Percentiles rank a stretch among this genome's conserved stretches.
phyloP scores from a whole-genome alignment of 768 basidiomycete genomes.

The Austroboletus eburneus region DNA sequence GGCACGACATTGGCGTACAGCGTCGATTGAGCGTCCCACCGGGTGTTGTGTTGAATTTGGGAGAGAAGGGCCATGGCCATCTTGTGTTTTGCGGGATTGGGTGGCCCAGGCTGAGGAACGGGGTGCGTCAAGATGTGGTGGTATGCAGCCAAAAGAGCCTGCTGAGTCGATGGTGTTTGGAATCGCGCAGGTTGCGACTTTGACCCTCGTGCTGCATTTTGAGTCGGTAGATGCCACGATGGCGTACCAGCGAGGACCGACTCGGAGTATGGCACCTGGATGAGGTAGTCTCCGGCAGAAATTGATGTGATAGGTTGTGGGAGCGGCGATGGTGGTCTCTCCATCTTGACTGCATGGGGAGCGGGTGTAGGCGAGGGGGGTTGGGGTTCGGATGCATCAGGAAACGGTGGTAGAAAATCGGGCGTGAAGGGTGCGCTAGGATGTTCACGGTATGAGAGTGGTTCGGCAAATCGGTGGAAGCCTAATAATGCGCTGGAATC shows the following conservation, averaged over 20 bases:
- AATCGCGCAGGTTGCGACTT: conserved; percentile 27
- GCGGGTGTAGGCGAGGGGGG: conserved; percentile 39
- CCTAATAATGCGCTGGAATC: conserved; percentile 7
- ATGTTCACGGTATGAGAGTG: conserved; percentile 30
- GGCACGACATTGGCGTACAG: conserved; percentile 57
- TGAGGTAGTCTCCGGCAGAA: conserved; percentile 61
- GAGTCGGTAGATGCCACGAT: conserved; percentile 66
- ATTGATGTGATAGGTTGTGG: conserved; percentile 40
- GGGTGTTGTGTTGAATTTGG: conserved; percentile 50
- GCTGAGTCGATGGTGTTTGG: conserved; percentile 56
- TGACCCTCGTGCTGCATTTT: conserved; percentile 20
- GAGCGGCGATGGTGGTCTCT: conserved; percentile 37
- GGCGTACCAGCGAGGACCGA: conserved; percentile 63
- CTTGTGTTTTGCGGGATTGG: conserved; percentile 65
- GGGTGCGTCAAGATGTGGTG: conserved; percentile 77
- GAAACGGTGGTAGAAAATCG: conserved; percentile 34
- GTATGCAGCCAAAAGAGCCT: conserved; percentile 62
- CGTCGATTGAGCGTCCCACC: conserved; percentile 69
- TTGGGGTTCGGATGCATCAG: conserved; percentile 24
- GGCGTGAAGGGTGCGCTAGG: conserved; percentile 29
- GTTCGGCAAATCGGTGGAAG: conserved; percentile 22
- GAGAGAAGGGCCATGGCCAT: conserved; percentile 69
- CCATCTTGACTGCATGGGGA: conserved; percentile 26
- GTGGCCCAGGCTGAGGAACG: conserved; percentile 43
- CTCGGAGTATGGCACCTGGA: conserved; percentile 69